Evolutionary conservation across 2,329 filamentous ascomycete genomes (phyloP), one percentile per base, ranked within the genome.

Genomic region (Periconia sp.): DNA sequence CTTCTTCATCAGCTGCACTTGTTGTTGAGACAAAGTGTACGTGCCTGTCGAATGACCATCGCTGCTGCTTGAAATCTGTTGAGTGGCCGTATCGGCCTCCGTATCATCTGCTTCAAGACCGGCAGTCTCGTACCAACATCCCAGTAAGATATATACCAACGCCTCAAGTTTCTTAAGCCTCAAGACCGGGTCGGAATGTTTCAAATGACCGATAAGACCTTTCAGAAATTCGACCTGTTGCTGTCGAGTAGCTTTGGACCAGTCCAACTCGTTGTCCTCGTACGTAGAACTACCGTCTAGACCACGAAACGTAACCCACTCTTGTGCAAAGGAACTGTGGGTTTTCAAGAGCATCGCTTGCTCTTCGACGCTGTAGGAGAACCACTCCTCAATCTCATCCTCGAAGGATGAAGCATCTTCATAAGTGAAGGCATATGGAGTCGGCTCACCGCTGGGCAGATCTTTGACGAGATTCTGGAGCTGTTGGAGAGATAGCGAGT

Each of bases 381-480:
- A 99, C 94, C 94, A 99, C 76, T 99, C 94, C 70, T 97, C 91
- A 45, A 99, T 81, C 78, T 99, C 94, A 59, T 94, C 91, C 17
- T 90, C 85, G 63, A 96, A 88, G 0, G 73, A 76, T 17, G 79
- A 76, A 8, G 79, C 74, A 65, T 82, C 79, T 45, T 75, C 70
- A 58, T 81, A 81, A 30, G 72, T 84, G 71, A 96, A 99, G 56
- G 94, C 92, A 78, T 99, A 99, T 45, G 79, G 71, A 15, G 73
- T 60, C 58, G 73, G 66, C 54, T 78, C 74, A 17, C 68, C 68
- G 41, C 68, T 74, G 13, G 78, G 78, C 52, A 81, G 72, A 6
- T 74, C 72, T 50, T 65, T 71, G 35, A 78, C 74, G 14, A 81
- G 71, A 37, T 67, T 70, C 60, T 75, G 75, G 45, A 81, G 64